These are phyloP conservation scores for Daedaleopsis sinensis DNA, from an alignment of 768 basidiomycete genomes.

Conservation along the genomic window DNA sequence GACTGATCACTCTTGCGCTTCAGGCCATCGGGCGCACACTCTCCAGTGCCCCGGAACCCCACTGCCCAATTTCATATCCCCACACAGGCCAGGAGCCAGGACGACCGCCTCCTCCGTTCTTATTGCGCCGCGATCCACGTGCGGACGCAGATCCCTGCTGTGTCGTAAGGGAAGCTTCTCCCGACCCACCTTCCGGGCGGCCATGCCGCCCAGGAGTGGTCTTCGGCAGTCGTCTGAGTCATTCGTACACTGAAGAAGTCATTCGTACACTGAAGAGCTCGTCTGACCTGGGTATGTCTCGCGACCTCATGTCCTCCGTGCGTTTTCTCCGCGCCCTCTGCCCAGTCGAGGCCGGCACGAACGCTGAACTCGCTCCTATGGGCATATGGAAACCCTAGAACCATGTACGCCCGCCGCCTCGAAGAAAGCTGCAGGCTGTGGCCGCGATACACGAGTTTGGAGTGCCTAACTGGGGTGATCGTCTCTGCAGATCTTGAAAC, in stretches of 20 bases:
- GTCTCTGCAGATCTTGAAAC: slow-evolving; percentile 8
- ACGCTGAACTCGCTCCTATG: slow-evolving; percentile 7
- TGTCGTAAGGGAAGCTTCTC: slow-evolving; percentile 16
- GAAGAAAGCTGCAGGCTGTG: slow-evolving; percentile 8
- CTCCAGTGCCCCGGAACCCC: slow-evolving; percentile 14
- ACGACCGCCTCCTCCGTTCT: not conserved
- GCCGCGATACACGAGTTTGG: slow-evolving; percentile 4
- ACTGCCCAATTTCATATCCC: slow-evolving; percentile 1
- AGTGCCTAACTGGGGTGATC: slow-evolving; percentile 17
- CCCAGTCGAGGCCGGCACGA: slow-evolving; percentile 4
- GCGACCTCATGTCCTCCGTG: slow-evolving; percentile 12
- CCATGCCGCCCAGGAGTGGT: slow-evolving; percentile 3
- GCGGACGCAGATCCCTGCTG: slow-evolving; percentile 14
- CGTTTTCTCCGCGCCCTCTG: slow-evolving; percentile 11
- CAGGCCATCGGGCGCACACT: slow-evolving; percentile 4
- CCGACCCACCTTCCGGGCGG: not conserved
- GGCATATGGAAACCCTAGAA: slow-evolving; percentile 12
- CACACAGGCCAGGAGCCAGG: slow-evolving; percentile 3
- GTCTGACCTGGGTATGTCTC: slow-evolving; percentile 2
- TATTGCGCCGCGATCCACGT: slow-evolving; percentile 3
- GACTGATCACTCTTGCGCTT: slow-evolving; percentile 9
- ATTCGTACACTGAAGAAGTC: not conserved
- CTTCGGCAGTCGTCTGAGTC: not conserved
- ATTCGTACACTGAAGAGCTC: not conserved
- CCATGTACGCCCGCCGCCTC: slow-evolving; percentile 12